Evolutionary conservation across 2,329 filamentous ascomycete genomes (phyloP).

Genomic region (Albifimbria verrucaria): DNA sequence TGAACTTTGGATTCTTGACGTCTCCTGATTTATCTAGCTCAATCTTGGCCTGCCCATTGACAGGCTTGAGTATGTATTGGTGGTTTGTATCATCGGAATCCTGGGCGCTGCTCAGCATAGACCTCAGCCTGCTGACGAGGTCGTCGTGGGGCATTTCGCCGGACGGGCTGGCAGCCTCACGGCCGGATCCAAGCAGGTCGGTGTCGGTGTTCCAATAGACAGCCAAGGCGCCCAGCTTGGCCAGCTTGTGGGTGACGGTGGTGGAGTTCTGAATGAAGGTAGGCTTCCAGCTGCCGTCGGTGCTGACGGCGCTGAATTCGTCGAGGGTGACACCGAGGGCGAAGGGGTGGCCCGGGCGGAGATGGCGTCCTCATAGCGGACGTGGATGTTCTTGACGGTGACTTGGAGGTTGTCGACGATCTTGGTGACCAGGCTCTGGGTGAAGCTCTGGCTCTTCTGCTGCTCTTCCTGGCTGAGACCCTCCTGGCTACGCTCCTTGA

Average conservation of each 20-base stretch:
- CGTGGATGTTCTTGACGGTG: constrained; percentile 95
- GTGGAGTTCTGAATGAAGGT: constrained; percentile 91
- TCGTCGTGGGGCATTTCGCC: constrained; percentile 69
- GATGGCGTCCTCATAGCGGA: constrained; percentile 96
- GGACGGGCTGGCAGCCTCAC: constrained; percentile 50
- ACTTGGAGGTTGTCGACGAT: constrained; percentile 99
- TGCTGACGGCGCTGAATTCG: constrained; percentile 96
- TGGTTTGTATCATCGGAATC: constrained; percentile 54
- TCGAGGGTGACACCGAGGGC: constrained; percentile 88
- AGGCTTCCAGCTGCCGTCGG: constrained; percentile 89
- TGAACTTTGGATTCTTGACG: constrained; percentile 75
- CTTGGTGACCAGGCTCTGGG: constrained; percentile 88
- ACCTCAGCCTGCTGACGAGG: constrained; percentile 72
- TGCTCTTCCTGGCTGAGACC: constrained; percentile 94
- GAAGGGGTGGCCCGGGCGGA: constrained; percentile 92
- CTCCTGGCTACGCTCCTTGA: constrained; percentile 90
- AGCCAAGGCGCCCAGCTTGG: constrained; percentile 82
- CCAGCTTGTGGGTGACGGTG: constrained; percentile 86
- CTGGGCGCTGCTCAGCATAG: constrained; percentile 73
- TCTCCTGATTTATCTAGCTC: constrained; percentile 93
- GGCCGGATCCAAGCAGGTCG: constrained; percentile 75
- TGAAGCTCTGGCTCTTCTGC: constrained; percentile 97
- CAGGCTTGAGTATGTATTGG: constrained; percentile 94
- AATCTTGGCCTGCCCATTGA: constrained; percentile 90
- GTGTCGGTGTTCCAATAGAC: constrained; percentile 99